Conservation (phyloP, 441 rosid genomes). For the Breynia disticha region DNA sequence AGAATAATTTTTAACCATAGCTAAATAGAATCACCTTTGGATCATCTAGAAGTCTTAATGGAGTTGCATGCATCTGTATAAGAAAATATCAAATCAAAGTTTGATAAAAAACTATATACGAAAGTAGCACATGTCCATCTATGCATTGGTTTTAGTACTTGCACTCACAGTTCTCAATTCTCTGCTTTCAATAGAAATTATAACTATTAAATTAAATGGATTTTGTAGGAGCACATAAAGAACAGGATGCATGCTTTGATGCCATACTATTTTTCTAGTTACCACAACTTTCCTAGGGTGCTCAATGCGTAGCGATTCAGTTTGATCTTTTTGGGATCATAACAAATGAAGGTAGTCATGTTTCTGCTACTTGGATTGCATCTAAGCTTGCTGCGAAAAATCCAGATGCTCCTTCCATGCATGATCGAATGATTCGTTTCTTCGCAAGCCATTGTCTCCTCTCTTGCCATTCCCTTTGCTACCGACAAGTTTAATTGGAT, state of each 20-base stretch:
- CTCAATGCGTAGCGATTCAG: conserved; percentile 47
- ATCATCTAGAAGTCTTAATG: conserved; percentile 85
- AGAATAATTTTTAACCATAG: background rate
- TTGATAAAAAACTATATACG: too few relatives aligned
- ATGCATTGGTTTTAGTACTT: too few relatives aligned
- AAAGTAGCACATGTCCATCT: too few relatives aligned
- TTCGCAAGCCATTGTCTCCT: conserved; percentile 45
- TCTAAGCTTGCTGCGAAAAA: conserved; percentile 41
- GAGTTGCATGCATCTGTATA: too few relatives aligned
- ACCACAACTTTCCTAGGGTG: conserved; percentile 48
- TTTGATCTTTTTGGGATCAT: conserved; percentile 60
- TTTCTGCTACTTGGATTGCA: conserved; percentile 40
- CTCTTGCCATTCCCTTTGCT: too few relatives aligned
- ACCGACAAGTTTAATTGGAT: too few relatives aligned
- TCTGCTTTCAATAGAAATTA: too few relatives aligned
- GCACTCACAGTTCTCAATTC: too few relatives aligned
- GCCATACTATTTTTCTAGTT: conserved; percentile 49
- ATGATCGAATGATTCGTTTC: conserved; percentile 52
- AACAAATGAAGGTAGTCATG: conserved; percentile 28
- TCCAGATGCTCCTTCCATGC: conserved; percentile 45
- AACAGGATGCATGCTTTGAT: conserved; percentile 41
- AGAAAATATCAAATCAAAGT: too few relatives aligned
- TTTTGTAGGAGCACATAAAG: conserved; percentile 25
- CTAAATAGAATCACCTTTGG: conserved; percentile 51
- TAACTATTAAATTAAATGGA: too few relatives aligned